These are phyloP conservation scores for Orbilia brochopaga DNA, from an alignment of 2,329 filamentous ascomycete genomes.

Conservation along the genomic window DNA sequence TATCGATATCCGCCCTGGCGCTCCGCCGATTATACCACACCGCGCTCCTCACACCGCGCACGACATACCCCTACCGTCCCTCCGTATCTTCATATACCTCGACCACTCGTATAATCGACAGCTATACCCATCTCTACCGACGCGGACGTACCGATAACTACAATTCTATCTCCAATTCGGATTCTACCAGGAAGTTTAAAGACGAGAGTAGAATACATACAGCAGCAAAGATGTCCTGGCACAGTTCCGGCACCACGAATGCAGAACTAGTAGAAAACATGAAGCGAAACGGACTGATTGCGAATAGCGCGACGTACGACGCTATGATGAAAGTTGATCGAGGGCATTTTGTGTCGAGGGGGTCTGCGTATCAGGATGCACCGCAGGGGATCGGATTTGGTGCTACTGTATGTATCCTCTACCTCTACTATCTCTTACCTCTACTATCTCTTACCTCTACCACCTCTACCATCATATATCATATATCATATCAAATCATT, in stretches of 20 bases:
- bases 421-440: conserved; percentile 17
- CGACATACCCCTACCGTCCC: background rate
- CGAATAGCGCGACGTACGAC: conserved; percentile 71
- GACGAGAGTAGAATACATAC: background rate
- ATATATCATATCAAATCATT: no score
- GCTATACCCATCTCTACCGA: no score
- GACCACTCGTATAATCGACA: no score
- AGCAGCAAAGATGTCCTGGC: conserved; percentile 79
- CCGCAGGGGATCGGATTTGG: conserved; percentile 71
- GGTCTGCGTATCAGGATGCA: conserved; percentile 73
- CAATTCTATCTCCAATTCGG: background rate
- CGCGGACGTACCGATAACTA: no score
- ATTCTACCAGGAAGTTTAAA: background rate
- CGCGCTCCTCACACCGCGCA: no score
- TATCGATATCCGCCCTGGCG: no score
- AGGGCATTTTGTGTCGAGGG: conserved; percentile 79
- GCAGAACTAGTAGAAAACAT: conserved; percentile 78
- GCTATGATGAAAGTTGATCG: conserved; percentile 87
- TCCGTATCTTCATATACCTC: background rate
- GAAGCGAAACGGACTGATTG: conserved; percentile 73
- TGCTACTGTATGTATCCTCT: conserved; percentile 71
- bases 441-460: no score
- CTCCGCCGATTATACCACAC: no score
- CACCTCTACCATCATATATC: no score
- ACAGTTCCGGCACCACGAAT: conserved; percentile 77